Percentiles rank a stretch among this genome's conserved stretches.
Conservation (phyloP, 1,284 basidiomycete genomes). For the Chiua sp. region DNA sequence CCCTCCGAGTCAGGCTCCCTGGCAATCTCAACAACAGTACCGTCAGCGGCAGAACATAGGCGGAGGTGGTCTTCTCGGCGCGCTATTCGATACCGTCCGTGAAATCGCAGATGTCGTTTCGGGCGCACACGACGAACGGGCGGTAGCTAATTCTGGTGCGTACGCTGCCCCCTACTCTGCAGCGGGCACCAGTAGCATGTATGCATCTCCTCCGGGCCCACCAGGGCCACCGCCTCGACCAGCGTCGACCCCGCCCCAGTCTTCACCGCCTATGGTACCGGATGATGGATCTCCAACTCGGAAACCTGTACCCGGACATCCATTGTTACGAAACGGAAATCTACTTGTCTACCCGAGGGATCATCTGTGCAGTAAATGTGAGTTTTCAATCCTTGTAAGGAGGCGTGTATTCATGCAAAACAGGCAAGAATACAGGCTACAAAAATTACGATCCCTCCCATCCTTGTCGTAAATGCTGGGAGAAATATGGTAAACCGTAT, state of each 20-base stretch:
- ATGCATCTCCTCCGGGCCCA: slow-evolving; percentile 34
- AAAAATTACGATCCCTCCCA: slow-evolving; percentile 67
- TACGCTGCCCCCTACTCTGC: slow-evolving; percentile 25
- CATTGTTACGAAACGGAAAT: slow-evolving; percentile 61
- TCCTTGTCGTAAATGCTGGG: slow-evolving; percentile 76
- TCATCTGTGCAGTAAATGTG: slow-evolving; percentile 68
- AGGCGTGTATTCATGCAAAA: not conserved
- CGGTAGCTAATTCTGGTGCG: slow-evolving; percentile 17
- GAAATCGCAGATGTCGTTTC: slow-evolving; percentile 37
- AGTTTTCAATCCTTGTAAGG: slow-evolving; percentile 24
- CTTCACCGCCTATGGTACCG: slow-evolving; percentile 20
- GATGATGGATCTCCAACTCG: slow-evolving; percentile 66
- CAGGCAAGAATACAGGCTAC: slow-evolving; percentile 76
- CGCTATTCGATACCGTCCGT: slow-evolving; percentile 31
- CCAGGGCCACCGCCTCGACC: slow-evolving; percentile 18
- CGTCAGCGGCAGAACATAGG: slow-evolving; percentile 12
- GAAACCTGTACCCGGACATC: slow-evolving; percentile 65
- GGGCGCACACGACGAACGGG: slow-evolving; percentile 25
- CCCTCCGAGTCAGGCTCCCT: slow-evolving; percentile 9
- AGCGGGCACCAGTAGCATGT: not conserved
- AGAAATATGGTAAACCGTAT: slow-evolving; percentile 64
- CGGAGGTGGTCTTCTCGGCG: slow-evolving; percentile 33
- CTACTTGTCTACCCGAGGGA: slow-evolving; percentile 71
- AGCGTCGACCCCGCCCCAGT: slow-evolving; percentile 24
- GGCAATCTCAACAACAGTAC: slow-evolving; percentile 26